phyloP scores from a whole-genome alignment of 1,139 yeast species.

The Taphrina pruni region DNA sequence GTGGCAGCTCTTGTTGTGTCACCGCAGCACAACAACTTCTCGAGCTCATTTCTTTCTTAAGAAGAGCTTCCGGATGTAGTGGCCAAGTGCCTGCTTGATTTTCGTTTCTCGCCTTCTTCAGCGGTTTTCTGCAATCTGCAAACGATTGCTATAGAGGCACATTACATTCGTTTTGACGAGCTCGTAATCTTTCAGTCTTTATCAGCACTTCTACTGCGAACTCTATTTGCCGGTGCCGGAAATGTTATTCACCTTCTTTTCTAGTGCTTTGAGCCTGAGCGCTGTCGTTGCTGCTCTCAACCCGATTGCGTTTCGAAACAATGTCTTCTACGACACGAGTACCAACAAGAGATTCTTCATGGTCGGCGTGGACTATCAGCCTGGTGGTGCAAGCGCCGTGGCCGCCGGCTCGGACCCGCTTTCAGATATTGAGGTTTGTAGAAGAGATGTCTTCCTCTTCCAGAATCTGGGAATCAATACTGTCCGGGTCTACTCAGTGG shows the following conservation, averaged over 20 bases:
- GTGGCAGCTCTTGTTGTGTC: background rate
- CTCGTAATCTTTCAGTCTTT: background rate
- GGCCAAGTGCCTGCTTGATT: too few relatives aligned
- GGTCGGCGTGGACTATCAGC: conserved; percentile 72
- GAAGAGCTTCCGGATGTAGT: background rate
- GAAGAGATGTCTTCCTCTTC: conserved; percentile 78
- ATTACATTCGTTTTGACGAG: background rate
- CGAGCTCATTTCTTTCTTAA: background rate
- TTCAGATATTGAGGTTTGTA: conserved; percentile 72
- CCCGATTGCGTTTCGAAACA: conserved; percentile 41
- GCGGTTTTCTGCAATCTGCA: background rate
- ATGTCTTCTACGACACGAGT: conserved; percentile 43
- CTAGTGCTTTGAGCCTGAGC: conserved; percentile 1
- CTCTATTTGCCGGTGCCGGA: background rate
- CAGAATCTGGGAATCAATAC: conserved; percentile 80
- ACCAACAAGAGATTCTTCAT: conserved; percentile 50
- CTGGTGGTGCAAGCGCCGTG: conserved; percentile 72
- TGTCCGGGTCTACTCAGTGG: conserved; percentile 58
- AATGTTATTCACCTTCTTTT: conserved; percentile 11
- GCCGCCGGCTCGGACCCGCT: conserved; percentile 66
- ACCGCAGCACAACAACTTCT: background rate
- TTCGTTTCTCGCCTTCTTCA: background rate
- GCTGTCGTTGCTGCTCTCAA: conserved; percentile 34
- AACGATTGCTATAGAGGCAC: background rate
- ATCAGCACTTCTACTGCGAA: too few relatives aligned